Evolutionary conservation across 345 rosid genomes (phyloP), one percentile per base, ranked within the genome.

Genomic region (Citrus cavaleriei): DNA sequence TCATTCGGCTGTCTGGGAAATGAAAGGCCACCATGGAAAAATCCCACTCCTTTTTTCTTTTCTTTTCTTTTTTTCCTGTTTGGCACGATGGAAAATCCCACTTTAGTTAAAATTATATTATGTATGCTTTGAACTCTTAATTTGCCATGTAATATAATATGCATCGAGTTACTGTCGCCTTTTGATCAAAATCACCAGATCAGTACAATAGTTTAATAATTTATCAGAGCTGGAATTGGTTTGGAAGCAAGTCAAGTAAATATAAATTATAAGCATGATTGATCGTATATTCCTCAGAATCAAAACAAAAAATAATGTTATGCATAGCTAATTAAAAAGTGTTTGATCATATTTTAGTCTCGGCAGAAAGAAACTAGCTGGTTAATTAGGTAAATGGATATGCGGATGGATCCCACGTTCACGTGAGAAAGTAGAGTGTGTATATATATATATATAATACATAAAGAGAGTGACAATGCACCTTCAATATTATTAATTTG

Each of bases 1-100:
- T 46, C 24, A 57, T 13, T 35, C 37, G 77, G 63, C 77, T 65
- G 13, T 60, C 69, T 58, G 21, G 13, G 35, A 57, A 70, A 63
- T 37, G 79, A 75, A 82, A 55, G 82, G 84, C 72, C 79, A 70
- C 46, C 61, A 28, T 75, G 19, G 25, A 63, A 21, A 21, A 75
- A 63, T 13, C 10, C 60, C 68, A 13, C 49, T 10, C 49, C 49
- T 10, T 42, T 42, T 42, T 35, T 35, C 7, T 10, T 42, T 42
- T 9, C 28, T 1, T 10, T 2, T 40, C 8, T 7, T 9, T 9
- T 9, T 10, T 40, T 2, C 0, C 0, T 38, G 9, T 42, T 42
- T 42, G 49, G 49, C 49, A 10, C 14, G 12, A 10, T 42, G 49
- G 49, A 42, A 42, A 12, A 12, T 46, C 51, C 51, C 51, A 42